Base-by-base conservation (phyloP, 1,139 yeast species). In the Wickerhamomyces sp. region DNA sequence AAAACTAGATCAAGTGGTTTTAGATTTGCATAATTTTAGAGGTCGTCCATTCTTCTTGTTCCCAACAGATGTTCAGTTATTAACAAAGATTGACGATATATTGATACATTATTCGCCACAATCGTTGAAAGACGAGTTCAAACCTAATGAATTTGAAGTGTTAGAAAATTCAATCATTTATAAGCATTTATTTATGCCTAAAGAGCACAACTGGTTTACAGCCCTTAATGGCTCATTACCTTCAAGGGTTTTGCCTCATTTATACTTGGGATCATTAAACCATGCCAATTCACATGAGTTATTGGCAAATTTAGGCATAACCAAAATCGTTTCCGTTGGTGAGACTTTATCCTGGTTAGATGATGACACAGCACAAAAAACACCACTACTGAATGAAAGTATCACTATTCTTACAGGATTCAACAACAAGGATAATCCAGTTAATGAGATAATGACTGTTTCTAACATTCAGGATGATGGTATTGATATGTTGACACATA, bases 11-110 rank as follows among this genome's bases (percentile, higher is more conserved):
- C 72, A 77, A 40, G 75, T 73, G 3, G 58, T 76, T 42, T 55
- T 85, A 16, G 72, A 73, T 44, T 60, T 88, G 39, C 96, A 89
- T 58, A 50, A 58, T 29, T 68, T 70, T 14, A 76, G 72, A 54
- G 81, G 82, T 5, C 68, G 97, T 40, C 96, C 96, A 3, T 87
- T 86, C 56, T 89, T 86, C 63, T 72, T 90, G 8, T 89, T 89
- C 59, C 78, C 78, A 47, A 76, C 83, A 27, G 97, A 90, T 60
- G 79, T 84, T 33, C 67, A 70, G 27, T 70, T 89, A 4, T 61
- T 89, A 27, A 67, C 73, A 28, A 82, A 79, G 50, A 60, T 89
- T 21, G 88, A 87, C 55, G 66, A 75, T 5, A 58, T 86, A 5
- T 59, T 90, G 41, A 63, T 75, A 12, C 65, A 62, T 40, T 76